These are phyloP conservation scores for Suhomyces chickasaworum DNA, from an alignment of 1,139 yeast species.

Conservation along the genomic window DNA sequence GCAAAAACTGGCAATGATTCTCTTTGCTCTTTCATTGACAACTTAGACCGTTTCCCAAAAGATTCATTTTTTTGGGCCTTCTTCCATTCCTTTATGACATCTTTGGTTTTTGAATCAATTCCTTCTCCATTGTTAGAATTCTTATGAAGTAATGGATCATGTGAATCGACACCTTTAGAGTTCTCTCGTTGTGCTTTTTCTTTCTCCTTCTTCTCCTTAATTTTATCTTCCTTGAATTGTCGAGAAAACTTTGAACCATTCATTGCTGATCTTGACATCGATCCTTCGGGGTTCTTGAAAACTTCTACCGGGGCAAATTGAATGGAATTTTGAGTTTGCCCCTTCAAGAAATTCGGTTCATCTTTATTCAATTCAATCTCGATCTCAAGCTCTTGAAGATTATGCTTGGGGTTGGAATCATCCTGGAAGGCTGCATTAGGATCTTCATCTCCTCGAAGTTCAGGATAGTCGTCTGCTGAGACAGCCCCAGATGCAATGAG, in stretches of 20 bases:
- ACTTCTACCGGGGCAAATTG: slow-evolving; percentile 58
- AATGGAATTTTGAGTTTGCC: slow-evolving; percentile 45
- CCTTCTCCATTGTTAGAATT: slow-evolving; percentile 10
- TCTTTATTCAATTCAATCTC: slow-evolving; percentile 73
- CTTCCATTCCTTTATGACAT: slow-evolving; percentile 52
- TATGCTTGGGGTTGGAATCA: slow-evolving; percentile 26
- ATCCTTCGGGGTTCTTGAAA: slow-evolving; percentile 74
- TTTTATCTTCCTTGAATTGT: slow-evolving; percentile 63
- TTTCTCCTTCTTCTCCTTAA: slow-evolving; percentile 51
- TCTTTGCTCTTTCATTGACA: slow-evolving; percentile 66
- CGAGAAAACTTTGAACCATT: slow-evolving; percentile 72
- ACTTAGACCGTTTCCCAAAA: slow-evolving; percentile 56
- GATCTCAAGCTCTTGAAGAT: slow-evolving; percentile 55
- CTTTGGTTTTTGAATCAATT: slow-evolving; percentile 14
- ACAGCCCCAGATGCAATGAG: slow-evolving; percentile 79
- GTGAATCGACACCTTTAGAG: slow-evolving; percentile 26
- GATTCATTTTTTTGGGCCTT: slow-evolving; percentile 43
- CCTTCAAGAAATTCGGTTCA: slow-evolving; percentile 73
- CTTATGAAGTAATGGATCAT: slow-evolving; percentile 45
- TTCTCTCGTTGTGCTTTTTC: slow-evolving; percentile 33
- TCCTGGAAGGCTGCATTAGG: slow-evolving; percentile 35
- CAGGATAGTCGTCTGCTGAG: slow-evolving; percentile 71
- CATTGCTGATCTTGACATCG: slow-evolving; percentile 73
- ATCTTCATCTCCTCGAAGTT: slow-evolving; percentile 49
- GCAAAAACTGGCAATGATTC: slow-evolving; percentile 72